Evolutionary conservation across 257 asterid genomes (phyloP).

Genomic region (Haberlea rhodopensis): DNA sequence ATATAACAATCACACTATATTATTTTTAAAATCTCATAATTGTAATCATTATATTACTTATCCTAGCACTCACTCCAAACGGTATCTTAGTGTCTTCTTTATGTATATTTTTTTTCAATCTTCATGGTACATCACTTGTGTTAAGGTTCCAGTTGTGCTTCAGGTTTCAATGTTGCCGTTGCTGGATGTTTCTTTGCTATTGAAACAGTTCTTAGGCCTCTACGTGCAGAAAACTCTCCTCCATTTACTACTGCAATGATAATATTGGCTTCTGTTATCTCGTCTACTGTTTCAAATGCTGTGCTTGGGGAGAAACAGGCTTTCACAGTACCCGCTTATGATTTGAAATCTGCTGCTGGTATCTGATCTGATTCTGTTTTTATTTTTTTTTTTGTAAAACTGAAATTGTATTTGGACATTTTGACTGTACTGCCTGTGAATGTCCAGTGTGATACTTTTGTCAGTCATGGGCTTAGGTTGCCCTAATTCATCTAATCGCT

Average conservation of each 20-base stretch:
- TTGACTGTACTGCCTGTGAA: conserved; percentile 19
- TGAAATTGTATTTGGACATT: conserved; percentile 23
- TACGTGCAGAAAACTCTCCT: conserved; percentile 97
- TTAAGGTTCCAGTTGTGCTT: conserved; percentile 24
- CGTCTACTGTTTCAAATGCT: conserved; percentile 97
- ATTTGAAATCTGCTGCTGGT: conserved; percentile 99
- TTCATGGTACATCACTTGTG: conserved; percentile 16
- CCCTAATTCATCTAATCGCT: background rate
- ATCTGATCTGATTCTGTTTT: conserved; percentile 69
- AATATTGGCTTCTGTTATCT: conserved; percentile 94
- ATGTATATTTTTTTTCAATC: conserved; percentile 15
- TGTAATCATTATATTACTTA: too few species aligned
- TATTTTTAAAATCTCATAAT: too few species aligned
- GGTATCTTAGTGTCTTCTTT: background rate
- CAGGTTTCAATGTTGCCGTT: conserved; percentile 99
- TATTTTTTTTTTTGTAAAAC: conserved; percentile 36
- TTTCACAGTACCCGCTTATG: conserved; percentile 98
- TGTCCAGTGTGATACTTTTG: conserved; percentile 13
- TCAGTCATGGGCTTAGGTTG: conserved; percentile 8
- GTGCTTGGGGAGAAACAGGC: conserved; percentile 98
- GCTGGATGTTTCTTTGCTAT: conserved; percentile 99
- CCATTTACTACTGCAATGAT: conserved; percentile 99
- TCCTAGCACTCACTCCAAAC: too few species aligned
- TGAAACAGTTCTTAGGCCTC: conserved; percentile 97
- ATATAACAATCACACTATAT: too few species aligned